Conservation (phyloP, 495 filamentous ascomycete species). For the Schizothecium vesticola region DNA sequence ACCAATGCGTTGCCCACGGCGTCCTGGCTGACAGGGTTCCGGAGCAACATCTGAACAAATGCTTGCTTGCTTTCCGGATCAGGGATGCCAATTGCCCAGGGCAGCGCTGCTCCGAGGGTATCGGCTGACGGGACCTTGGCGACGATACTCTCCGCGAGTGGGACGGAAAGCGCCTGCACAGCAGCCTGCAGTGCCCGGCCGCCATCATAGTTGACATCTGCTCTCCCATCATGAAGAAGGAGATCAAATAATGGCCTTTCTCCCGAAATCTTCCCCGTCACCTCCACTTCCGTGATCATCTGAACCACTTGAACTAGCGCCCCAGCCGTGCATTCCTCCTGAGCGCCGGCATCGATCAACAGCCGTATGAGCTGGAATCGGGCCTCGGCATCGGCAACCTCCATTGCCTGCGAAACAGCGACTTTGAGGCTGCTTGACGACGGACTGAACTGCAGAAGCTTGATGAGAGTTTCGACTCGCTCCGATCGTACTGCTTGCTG, state of each 20-base stretch:
- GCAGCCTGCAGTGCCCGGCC: slow-evolving; percentile 36
- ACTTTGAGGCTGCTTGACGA: slow-evolving; percentile 17
- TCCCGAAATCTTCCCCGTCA: not conserved
- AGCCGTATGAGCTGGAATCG: slow-evolving; percentile 17
- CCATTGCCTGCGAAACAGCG: slow-evolving; percentile 22
- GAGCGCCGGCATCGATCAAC: slow-evolving; percentile 21
- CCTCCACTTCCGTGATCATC: slow-evolving; percentile 4
- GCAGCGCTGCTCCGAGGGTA: slow-evolving; percentile 21
- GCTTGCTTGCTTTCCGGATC: slow-evolving; percentile 5
- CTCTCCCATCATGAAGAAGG: slow-evolving; percentile 36
- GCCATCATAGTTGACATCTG: slow-evolving; percentile 34
- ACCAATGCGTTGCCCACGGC: slow-evolving; percentile 32
- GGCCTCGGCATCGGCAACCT: slow-evolving; percentile 9
- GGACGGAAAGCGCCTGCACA: slow-evolving; percentile 22
- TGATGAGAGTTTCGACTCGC: slow-evolving; percentile 17
- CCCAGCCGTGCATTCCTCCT: slow-evolving; percentile 20
- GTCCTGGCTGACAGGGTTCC: slow-evolving; percentile 26
- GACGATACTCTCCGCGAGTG: slow-evolving; percentile 32
- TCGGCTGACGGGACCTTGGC: slow-evolving; percentile 27
- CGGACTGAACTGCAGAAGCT: slow-evolving; percentile 22
- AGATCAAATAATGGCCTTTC: slow-evolving; percentile 27
- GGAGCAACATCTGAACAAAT: slow-evolving; percentile 20
- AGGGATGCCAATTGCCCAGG: slow-evolving; percentile 20
- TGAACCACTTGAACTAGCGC: slow-evolving; percentile 21
- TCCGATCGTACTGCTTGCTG: slow-evolving; percentile 24